Base-by-base conservation (phyloP, 1,284 basidiomycete genomes). In the Malassezia cuniculi region DNA sequence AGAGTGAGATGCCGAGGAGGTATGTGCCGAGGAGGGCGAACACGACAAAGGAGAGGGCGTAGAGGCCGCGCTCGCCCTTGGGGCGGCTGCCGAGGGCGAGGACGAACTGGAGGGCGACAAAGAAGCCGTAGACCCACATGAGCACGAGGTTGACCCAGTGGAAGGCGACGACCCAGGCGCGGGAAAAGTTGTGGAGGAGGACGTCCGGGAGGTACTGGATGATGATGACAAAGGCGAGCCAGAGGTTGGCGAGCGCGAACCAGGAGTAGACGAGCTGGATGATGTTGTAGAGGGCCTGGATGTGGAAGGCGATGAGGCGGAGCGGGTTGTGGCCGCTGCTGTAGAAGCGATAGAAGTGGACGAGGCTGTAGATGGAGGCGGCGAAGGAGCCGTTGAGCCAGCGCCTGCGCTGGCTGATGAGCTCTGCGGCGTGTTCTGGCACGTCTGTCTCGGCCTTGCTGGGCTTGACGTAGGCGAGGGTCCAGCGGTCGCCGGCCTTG, bases 301-400 rank as follows among this genome's bases (percentile, higher is more conserved):
- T 72, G 54, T 95, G 89, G 39, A 97, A 82, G 79, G 84, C 89
- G 64, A 85, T 77, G 70, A 94, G 89, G 57, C 89, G 76, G 27
- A 81, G 43, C 60, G 90, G 75, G 0, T 75, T 71, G 68, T 95
- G 90, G 20, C 63, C 80, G 10, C 82, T 85, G 22, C 85, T 77
- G 69, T 93, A 93, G 38, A 94, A 77, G 60, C 90, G 87, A 56
- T 83, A 78, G 68, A 94, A 93, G 66, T 93, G 84, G 47, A 87
- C 74, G 2, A 80, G 81, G 41, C 80, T 80, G 70, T 94, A 85
- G 27, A 94, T 81, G 3, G 85, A 87, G 7, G 84, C 85, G 2
- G 89, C 90, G 76, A 95, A 94, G 5, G 85, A 89, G 5, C 90
- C 90, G 63, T 95, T 97, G 27, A 95, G 75, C 90, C 90, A 93